Conservation (phyloP, 108 stramenopile genomes). For the Pseudonitzschia multiseries region DNA sequence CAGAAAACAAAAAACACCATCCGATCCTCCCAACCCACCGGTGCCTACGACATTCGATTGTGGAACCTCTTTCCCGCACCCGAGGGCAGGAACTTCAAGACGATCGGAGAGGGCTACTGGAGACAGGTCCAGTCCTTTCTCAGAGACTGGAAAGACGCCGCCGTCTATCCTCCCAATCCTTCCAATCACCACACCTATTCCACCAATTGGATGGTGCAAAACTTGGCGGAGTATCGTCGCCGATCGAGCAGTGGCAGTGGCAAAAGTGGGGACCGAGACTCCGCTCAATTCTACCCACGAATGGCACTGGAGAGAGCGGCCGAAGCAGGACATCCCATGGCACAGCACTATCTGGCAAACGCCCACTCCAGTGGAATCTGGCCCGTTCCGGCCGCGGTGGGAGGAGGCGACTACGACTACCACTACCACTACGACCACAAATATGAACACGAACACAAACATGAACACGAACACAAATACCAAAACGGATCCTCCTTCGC, state of each 20-base stretch:
- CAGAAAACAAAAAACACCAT: no score
- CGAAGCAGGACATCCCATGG: no score
- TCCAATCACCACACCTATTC: no score
- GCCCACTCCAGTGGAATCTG: constrained; percentile 82
- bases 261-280: background rate
- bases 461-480: no score
- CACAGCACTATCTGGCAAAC: no score
- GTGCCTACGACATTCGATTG: no score
- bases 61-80: no score
- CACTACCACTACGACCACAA: no score
- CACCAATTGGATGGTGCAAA: constrained; percentile 8
- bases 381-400: constrained; percentile 33
- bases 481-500: background rate
- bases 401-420: background rate
- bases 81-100: constrained; percentile 12
- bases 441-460: no score
- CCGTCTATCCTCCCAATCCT: no score
- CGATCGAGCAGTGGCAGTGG: background rate
- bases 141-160: constrained; percentile 40
- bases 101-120: constrained; percentile 40
- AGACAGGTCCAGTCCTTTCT: constrained; percentile 25
- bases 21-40: no score
- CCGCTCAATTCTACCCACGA: constrained; percentile 13
- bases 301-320: constrained; percentile 62
- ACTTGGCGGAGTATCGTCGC: background rate